Conservation (phyloP, 1,284 basidiomycete species). For the Sporisorium sorghi region DNA sequence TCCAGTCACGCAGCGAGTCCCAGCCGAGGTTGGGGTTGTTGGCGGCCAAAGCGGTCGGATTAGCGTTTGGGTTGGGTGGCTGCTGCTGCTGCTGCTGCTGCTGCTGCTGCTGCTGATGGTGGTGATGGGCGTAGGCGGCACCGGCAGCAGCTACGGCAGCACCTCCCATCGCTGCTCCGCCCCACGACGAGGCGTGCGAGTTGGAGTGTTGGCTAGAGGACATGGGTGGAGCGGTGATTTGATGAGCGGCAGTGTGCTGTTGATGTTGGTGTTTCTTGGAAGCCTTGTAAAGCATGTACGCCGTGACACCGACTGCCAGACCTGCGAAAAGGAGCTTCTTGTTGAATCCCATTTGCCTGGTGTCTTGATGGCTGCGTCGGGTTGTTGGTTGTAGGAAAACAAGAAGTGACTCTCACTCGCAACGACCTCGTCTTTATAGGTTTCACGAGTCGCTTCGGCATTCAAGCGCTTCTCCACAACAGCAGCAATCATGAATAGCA, state of each 20-base stretch:
- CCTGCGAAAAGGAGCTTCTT: constrained; percentile 61
- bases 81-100: constrained; percentile 19
- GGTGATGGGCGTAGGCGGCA: constrained; percentile 40
- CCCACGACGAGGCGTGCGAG: constrained; percentile 29
- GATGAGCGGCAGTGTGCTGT: constrained; percentile 6
- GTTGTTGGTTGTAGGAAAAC: not conserved
- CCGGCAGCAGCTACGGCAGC: constrained; percentile 47
- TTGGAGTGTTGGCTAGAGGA: constrained; percentile 20
- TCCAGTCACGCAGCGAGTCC: constrained; percentile 48
- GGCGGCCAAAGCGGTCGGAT: constrained; percentile 7
- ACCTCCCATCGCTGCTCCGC: constrained; percentile 36
- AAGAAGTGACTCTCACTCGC: not conserved
- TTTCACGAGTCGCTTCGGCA: not conserved
- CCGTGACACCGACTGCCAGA: constrained; percentile 56
- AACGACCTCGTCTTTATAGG: not conserved
- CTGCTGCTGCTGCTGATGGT: constrained; percentile 36
- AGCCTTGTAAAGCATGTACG: constrained; percentile 54
- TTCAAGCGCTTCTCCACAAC: not conserved
- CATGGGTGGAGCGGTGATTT: constrained; percentile 15
- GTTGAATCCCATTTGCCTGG: constrained; percentile 54
- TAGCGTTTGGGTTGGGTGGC: constrained; percentile 1
- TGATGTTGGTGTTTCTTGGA: constrained; percentile 60
- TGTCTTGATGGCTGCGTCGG: not conserved
- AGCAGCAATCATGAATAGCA: constrained; percentile 1
- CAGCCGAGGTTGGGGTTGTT: constrained; percentile 46